Conservation (phyloP, 2,329 filamentous ascomycete genomes). For the Botrytis porri region DNA sequence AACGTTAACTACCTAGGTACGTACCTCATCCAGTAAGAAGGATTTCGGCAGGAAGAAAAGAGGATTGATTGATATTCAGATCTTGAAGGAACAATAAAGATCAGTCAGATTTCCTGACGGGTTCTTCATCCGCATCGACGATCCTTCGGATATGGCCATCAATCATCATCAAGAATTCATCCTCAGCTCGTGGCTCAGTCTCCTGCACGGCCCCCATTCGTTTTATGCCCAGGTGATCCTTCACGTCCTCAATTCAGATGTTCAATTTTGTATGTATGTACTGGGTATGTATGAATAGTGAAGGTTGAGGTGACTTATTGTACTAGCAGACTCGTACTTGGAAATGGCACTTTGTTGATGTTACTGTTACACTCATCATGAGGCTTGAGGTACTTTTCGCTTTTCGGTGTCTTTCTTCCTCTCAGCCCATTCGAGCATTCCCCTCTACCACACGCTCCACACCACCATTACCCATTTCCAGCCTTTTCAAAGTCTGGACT, state of each 20-base stretch:
- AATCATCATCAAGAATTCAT: neutral
- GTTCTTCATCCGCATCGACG: neutral
- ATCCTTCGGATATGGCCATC: neutral
- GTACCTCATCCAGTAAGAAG: neutral
- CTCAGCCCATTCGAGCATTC: neutral
- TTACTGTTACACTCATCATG: neutral
- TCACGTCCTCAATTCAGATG: neutral
- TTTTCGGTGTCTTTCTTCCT: constrained; percentile 7
- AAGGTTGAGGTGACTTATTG: neutral
- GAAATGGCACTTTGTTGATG: neutral
- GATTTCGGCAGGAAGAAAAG: neutral
- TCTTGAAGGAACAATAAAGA: neutral
- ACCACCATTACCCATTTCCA: neutral
- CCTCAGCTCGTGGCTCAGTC: constrained; percentile 14
- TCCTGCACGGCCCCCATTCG: constrained; percentile 3
- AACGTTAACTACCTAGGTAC: no score
- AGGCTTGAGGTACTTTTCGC: neutral
- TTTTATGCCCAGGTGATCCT: neutral
- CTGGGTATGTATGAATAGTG: neutral
- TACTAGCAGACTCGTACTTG: neutral
- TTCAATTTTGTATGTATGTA: neutral
- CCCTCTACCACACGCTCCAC: neutral
- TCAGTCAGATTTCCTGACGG: constrained; percentile 1
- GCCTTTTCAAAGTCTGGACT: neutral
- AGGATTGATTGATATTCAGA: neutral